phyloP scores from a whole-genome alignment of 805 yeast genomes.

The Schwanniomyces pseudopolymorphus region DNA sequence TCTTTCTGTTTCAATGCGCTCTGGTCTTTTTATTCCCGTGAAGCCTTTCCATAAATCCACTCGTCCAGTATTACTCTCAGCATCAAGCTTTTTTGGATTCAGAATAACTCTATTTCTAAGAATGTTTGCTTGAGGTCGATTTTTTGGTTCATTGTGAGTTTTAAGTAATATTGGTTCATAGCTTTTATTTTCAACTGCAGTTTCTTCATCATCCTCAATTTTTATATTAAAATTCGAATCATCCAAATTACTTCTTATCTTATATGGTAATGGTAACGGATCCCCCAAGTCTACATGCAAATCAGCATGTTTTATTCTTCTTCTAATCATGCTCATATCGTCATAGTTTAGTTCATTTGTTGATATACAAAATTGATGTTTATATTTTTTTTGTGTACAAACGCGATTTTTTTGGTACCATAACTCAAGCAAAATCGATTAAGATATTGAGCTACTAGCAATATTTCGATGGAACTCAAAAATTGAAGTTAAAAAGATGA shows the following conservation, averaged over 20 bases:
- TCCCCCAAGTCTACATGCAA: constrained; percentile 24
- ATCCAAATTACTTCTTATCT: constrained; percentile 9
- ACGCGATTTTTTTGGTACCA: constrained; percentile 1
- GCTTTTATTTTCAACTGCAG: constrained; percentile 9
- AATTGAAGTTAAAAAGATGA: no score
- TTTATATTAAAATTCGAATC: not conserved
- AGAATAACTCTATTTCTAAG: not conserved
- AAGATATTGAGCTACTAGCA: no score
- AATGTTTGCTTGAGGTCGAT: not conserved
- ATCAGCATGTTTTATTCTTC: constrained; percentile 6
- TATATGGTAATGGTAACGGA: constrained; percentile 37
- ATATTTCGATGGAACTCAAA: no score
- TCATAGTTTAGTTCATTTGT: constrained; percentile 4
- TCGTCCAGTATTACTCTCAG: not conserved
- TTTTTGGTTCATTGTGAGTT: not conserved
- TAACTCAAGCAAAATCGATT: no score
- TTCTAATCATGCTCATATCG: constrained; percentile 8
- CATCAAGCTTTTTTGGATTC: not conserved
- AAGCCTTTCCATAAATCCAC: not conserved
- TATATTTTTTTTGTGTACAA: constrained; percentile 2
- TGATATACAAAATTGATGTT: not conserved
- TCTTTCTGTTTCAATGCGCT: not conserved
- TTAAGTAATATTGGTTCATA: constrained; percentile 7
- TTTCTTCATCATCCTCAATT: constrained; percentile 11
- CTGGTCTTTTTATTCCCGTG: not conserved